Percentiles rank a stretch among this genome's conserved stretches.
phyloP scores from a whole-genome alignment of 140 eudicot species.

The Oenanthe javanica region DNA sequence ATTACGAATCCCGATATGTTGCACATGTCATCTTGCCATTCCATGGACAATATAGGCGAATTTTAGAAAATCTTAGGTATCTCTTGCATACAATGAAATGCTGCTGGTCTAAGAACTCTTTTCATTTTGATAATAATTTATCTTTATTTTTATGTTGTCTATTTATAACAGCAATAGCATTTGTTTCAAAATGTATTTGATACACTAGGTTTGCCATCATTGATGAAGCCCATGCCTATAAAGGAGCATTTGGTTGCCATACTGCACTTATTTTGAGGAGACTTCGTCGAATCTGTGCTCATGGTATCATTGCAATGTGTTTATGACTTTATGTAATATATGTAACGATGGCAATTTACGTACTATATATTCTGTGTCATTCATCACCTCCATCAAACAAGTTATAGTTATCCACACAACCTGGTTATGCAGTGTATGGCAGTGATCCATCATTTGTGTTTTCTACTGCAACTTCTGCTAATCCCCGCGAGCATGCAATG shows the following conservation, averaged over 20 bases:
- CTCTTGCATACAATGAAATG: constrained; percentile 11
- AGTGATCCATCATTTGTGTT: constrained; percentile 82
- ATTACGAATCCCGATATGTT: constrained; percentile 98
- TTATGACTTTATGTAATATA: background rate
- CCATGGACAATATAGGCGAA: constrained; percentile 63
- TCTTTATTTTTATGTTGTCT: background rate
- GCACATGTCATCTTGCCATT: constrained; percentile 86
- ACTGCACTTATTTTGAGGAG: constrained; percentile 82
- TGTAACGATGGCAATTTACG: no score
- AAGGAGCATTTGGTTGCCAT: constrained; percentile 96
- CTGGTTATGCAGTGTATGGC: constrained; percentile 69
- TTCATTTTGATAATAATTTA: background rate
- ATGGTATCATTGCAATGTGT: constrained; percentile 36
- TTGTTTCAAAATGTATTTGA: background rate
- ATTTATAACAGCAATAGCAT: background rate
- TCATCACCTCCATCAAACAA: no score
- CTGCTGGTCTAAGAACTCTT: constrained; percentile 1
- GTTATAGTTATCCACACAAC: background rate
- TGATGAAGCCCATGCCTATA: constrained; percentile 97
- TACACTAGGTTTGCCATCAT: constrained; percentile 58
- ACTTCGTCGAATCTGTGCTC: constrained; percentile 78
- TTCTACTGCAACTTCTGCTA: constrained; percentile 94
- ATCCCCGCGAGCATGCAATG: constrained; percentile 83
- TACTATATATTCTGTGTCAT: no score
- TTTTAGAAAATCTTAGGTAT: constrained; percentile 81